A percentile compares a stretch with the other conserved stretches of the same genome.
Evolutionary conservation across 768 basidiomycete genomes (phyloP).

Genomic region (Lentinula edodes): DNA sequence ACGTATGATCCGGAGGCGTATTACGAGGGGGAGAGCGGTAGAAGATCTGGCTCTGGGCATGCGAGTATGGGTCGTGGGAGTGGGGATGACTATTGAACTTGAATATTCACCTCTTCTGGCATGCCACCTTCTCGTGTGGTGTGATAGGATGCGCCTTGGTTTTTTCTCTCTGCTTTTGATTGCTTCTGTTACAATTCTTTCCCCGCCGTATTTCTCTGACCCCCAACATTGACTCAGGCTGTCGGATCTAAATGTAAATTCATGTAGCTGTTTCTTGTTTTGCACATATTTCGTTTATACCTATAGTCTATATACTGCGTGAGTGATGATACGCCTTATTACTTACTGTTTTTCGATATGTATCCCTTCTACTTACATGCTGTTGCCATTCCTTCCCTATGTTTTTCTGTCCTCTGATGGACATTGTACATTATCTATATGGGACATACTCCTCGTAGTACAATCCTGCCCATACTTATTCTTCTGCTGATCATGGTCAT

Average conservation of each 20-base stretch:
- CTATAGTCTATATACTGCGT: not conserved
- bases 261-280: not conserved
- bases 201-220: slow-evolving; percentile 6
- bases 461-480: not conserved
- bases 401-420: not conserved
- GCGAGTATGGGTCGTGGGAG: slow-evolving; percentile 26
- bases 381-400: not conserved
- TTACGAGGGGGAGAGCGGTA: slow-evolving; percentile 33
- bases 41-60: slow-evolving; percentile 37
- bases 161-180: no score
- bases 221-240: not conserved
- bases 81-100: slow-evolving; percentile 23
- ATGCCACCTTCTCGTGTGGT: not conserved
- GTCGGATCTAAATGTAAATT: not conserved
- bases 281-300: not conserved
- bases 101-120: not conserved
- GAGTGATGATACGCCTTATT: not conserved
- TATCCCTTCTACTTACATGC: not conserved
- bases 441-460: not conserved
- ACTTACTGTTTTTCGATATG: not conserved
- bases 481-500: not conserved
- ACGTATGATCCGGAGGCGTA: slow-evolving; percentile 13
- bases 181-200: not conserved
- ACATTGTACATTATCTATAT: not conserved
- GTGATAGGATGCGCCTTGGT: no score